Conservation (phyloP, 2,329 filamentous ascomycete species). For the Epichloe elymi region DNA sequence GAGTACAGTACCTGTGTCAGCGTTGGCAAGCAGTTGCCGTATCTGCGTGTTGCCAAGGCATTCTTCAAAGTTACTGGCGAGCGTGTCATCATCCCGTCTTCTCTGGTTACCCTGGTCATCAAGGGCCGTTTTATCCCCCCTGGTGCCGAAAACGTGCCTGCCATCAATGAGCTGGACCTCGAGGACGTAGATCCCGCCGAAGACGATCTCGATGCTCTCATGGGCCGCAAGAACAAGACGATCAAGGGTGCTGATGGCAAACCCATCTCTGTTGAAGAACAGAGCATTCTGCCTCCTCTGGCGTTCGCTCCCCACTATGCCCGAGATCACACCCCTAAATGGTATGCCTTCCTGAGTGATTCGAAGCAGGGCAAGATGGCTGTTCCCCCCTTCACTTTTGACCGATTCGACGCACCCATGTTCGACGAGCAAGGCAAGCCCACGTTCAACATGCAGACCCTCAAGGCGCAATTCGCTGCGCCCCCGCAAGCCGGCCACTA, state of each 20-base stretch:
- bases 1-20: slow-evolving; percentile 65
- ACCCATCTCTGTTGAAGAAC: slow-evolving; percentile 41
- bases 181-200: slow-evolving; percentile 88
- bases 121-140: slow-evolving; percentile 92
- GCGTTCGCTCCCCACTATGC: slow-evolving; percentile 83
- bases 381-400: slow-evolving; percentile 92
- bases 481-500: slow-evolving; percentile 87
- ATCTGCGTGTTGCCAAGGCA: slow-evolving; percentile 73
- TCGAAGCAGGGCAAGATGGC: slow-evolving; percentile 91
- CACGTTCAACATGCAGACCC: slow-evolving; percentile 87
- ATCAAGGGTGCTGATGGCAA: slow-evolving; percentile 49
- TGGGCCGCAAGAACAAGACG: slow-evolving; percentile 60
- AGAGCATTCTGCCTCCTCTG: slow-evolving; percentile 66
- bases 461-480: slow-evolving; percentile 94
- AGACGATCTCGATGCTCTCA: slow-evolving; percentile 75
- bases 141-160: slow-evolving; percentile 61
- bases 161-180: slow-evolving; percentile 64
- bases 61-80: slow-evolving; percentile 99
- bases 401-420: slow-evolving; percentile 79
- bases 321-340: slow-evolving; percentile 77
- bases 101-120: slow-evolving; percentile 84
- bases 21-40: slow-evolving; percentile 74
- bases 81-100: slow-evolving; percentile 80
- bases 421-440: slow-evolving; percentile 70
- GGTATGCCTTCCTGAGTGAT: slow-evolving; percentile 91